A percentile compares a stretch with the other conserved stretches of the same genome.
These are phyloP conservation scores for Phaffia tasmanica DNA, from an alignment of 768 basidiomycete genomes.

Conservation along the genomic window DNA sequence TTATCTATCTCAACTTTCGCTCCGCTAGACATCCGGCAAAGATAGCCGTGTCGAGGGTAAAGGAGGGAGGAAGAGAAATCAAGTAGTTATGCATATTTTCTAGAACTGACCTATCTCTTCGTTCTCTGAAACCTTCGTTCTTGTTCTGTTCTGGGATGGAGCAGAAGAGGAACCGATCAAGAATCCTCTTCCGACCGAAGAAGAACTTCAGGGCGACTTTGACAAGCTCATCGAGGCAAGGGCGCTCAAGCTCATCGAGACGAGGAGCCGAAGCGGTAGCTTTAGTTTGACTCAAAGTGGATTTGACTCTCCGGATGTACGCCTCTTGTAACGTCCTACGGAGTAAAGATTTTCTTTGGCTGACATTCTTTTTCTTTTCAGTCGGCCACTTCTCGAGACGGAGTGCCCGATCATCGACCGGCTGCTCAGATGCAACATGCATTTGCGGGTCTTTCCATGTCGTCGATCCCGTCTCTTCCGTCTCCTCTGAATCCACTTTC, in stretches of 20 bases:
- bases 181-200: conserved; percentile 13
- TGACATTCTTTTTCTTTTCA: neutral
- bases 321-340: conserved; percentile 9
- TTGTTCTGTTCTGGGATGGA: neutral
- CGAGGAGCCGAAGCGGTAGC: conserved; percentile 13
- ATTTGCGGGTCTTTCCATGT: conserved; percentile 24
- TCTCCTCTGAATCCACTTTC: conserved; percentile 14
- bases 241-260: conserved; percentile 22
- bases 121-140: neutral
- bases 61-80: too few relatives aligned
- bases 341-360: neutral
- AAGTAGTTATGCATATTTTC: too few relatives aligned
- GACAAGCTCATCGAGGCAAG: conserved; percentile 25
- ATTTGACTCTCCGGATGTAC: conserved; percentile 1
- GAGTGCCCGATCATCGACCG: neutral
- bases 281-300: neutral
- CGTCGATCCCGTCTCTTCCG: conserved; percentile 9
- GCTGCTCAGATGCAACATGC: conserved; percentile 16
- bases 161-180: conserved; percentile 23
- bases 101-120: neutral
- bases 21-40: neutral
- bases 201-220: conserved; percentile 25
- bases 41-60: too few relatives aligned
- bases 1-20: neutral
- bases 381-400: too few relatives aligned